A percentile compares a stretch with the other conserved stretches of the same genome.
These are phyloP conservation scores for Aspergillus baeticus DNA, from an alignment of 495 filamentous ascomycete species.

Conservation along the genomic window DNA sequence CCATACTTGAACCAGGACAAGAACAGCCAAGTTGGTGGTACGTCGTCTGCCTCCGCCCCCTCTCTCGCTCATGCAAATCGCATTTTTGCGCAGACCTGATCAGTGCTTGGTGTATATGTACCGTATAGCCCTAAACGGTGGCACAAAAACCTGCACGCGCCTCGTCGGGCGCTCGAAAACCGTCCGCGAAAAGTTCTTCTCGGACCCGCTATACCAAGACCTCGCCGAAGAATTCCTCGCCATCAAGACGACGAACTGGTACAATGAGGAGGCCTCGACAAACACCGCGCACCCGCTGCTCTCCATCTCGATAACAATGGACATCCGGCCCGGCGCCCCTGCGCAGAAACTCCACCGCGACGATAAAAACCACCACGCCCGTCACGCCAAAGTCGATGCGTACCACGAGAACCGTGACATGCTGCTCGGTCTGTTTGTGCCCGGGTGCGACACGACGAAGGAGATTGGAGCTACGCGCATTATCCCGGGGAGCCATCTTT, in stretches of 20 bases:
- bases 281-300: constrained; percentile 7
- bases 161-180: constrained; percentile 7
- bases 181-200: constrained; percentile 10
- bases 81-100: too few relatives aligned
- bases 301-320: constrained; percentile 10
- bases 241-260: constrained; percentile 12
- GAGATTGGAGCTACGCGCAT: constrained; percentile 9
- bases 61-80: not conserved
- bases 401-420: constrained; percentile 5
- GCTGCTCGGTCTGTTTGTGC: constrained; percentile 1
- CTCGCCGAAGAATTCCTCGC: constrained; percentile 7
- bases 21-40: constrained; percentile 6
- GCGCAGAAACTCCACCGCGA: constrained; percentile 9
- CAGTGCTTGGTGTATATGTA: too few relatives aligned
- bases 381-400: not conserved
- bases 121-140: constrained; percentile 6
- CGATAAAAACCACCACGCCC: constrained; percentile 4
- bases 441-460: not conserved
- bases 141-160: constrained; percentile 5
- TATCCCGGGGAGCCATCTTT: constrained; percentile 5
- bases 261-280: constrained; percentile 6
- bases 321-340: not conserved
- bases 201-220: constrained; percentile 6
- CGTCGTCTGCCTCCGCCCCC: not conserved
- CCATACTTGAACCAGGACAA: not conserved